phyloP scores from a whole-genome alignment of 345 rosid species.

The Syzygium grande region DNA sequence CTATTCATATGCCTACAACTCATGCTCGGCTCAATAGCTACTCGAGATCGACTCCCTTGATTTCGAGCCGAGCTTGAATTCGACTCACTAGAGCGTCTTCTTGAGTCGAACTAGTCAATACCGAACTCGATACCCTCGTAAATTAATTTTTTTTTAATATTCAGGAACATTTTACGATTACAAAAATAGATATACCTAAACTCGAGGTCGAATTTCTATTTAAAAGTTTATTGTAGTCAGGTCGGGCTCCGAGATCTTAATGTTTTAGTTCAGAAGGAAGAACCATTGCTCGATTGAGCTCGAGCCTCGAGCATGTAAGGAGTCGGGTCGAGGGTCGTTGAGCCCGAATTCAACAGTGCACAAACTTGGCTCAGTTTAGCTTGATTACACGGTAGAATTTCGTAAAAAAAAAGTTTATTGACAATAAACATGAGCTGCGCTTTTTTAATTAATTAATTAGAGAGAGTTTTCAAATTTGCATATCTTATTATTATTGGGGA shows the following conservation, averaged over 20 bases:
- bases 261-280: not conserved
- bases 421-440: not conserved
- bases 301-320: accelerated
- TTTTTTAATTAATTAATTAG: not conserved
- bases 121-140: not conserved
- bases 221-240: accelerated
- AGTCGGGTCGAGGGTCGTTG: not conserved
- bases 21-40: accelerated
- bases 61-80: not conserved
- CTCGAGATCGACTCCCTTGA: not conserved
- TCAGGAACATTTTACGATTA: not conserved
- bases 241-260: accelerated
- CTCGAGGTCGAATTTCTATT: not conserved
- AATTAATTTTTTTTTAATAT: not conserved
- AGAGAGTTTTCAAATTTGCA: not conserved
- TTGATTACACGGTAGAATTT: accelerated
- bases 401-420: not conserved
- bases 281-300: not conserved
- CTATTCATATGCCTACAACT: not conserved
- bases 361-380: not conserved
- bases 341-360: too few species aligned
- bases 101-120: not conserved
- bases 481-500: too few species aligned
- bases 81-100: not conserved
- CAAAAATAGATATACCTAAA: not conserved